Evolutionary conservation across 2,329 filamentous ascomycete species (phyloP).

Genomic region (Hypoxylon sp.): DNA sequence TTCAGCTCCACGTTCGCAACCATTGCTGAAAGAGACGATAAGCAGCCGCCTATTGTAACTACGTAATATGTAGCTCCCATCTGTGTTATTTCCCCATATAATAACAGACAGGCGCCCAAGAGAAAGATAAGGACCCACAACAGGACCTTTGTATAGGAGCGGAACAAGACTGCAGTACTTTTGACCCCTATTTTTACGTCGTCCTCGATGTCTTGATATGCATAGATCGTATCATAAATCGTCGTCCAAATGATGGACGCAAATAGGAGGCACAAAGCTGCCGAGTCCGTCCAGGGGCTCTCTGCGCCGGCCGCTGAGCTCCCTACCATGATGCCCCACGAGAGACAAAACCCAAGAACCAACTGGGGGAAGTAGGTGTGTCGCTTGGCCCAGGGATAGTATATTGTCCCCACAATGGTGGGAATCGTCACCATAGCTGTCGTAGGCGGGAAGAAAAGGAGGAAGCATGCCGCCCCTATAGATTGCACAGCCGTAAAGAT

Average conservation of each 20-base stretch:
- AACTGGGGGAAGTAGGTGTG: slow-evolving; percentile 57
- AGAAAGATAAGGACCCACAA: slow-evolving; percentile 45
- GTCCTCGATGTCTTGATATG: slow-evolving; percentile 55
- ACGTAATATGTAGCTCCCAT: slow-evolving; percentile 46
- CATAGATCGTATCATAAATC: slow-evolving; percentile 58
- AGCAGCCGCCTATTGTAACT: slow-evolving; percentile 48
- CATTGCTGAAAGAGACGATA: slow-evolving; percentile 49
- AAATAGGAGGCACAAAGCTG: slow-evolving; percentile 48
- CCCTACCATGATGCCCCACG: slow-evolving; percentile 54
- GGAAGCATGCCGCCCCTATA: slow-evolving; percentile 46
- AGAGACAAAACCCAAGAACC: slow-evolving; percentile 55
- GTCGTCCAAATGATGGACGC: slow-evolving; percentile 54
- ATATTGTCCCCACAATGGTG: slow-evolving; percentile 50
- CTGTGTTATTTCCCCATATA: slow-evolving; percentile 40
- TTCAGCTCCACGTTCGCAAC: slow-evolving; percentile 51
- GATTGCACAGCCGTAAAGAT: slow-evolving; percentile 53
- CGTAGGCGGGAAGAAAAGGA: slow-evolving; percentile 45
- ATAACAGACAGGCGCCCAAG: slow-evolving; percentile 43
- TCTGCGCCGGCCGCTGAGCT: slow-evolving; percentile 2
- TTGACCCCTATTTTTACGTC: slow-evolving; percentile 55
- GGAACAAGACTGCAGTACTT: slow-evolving; percentile 54
- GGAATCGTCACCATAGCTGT: slow-evolving; percentile 49
- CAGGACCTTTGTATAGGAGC: slow-evolving; percentile 47
- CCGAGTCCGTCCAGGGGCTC: slow-evolving; percentile 42
- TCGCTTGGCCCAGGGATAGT: slow-evolving; percentile 57